These are phyloP conservation scores for Trichoderma endophyticum DNA, from an alignment of 2,329 filamentous ascomycete species.

Conservation along the genomic window DNA sequence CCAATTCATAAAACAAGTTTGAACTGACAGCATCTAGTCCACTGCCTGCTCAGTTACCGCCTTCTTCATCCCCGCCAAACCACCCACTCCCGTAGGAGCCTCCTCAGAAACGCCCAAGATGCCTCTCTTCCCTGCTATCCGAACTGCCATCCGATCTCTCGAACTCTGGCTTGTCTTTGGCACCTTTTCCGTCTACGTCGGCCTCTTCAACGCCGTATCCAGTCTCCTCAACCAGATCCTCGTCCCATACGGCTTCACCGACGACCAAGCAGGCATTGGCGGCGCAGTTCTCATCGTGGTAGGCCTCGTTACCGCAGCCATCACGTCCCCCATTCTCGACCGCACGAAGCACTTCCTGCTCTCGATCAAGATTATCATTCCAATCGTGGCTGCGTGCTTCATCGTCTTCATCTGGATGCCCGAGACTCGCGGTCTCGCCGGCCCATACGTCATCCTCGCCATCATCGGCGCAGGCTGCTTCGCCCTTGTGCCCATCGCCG, in stretches of 20 bases:
- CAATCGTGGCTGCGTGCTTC: constrained; percentile 69
- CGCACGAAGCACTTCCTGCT: constrained; percentile 75
- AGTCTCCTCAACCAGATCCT: constrained; percentile 89
- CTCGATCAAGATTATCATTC: constrained; percentile 70
- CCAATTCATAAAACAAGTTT: not conserved
- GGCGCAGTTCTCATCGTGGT: constrained; percentile 87
- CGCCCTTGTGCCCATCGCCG: constrained; percentile 73
- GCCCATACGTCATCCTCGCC: constrained; percentile 72
- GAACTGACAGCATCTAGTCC: constrained; percentile 28
- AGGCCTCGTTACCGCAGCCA: constrained; percentile 72
- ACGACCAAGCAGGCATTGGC: constrained; percentile 83
- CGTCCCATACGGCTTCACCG: constrained; percentile 76
- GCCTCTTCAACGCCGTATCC: constrained; percentile 89
- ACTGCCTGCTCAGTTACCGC: constrained; percentile 63
- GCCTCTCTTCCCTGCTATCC: constrained; percentile 48
- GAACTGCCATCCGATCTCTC: constrained; percentile 52
- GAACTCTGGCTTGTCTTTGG: constrained; percentile 79
- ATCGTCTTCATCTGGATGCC: constrained; percentile 78
- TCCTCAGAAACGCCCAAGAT: constrained; percentile 60
- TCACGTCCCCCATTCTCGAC: constrained; percentile 79
- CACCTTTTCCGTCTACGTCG: constrained; percentile 82
- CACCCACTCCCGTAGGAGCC: constrained; percentile 73
- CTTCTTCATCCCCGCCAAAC: constrained; percentile 73
- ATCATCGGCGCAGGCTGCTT: constrained; percentile 79
- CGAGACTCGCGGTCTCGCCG: constrained; percentile 55